Conservation (phyloP, 192 early-diverging fungal species). For the Coemansia sp. region DNA sequence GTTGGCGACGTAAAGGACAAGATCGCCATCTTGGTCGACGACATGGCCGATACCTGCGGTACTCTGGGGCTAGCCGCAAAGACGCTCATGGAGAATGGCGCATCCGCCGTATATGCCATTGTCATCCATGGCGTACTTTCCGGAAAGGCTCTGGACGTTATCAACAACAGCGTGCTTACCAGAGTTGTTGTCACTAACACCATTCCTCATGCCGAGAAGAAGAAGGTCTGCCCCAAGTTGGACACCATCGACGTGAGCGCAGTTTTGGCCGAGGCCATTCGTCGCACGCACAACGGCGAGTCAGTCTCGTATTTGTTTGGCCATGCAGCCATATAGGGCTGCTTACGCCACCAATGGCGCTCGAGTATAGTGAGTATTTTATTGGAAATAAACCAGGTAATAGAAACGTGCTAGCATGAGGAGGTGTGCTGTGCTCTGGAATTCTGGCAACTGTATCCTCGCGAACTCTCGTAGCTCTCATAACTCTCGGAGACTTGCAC, state of each 20-base stretch:
- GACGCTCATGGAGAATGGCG: slow-evolving; percentile 88
- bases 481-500: too few relatives aligned
- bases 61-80: slow-evolving; percentile 90
- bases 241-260: slow-evolving; percentile 82
- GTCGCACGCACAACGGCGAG: slow-evolving; percentile 73
- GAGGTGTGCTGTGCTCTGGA: too few relatives aligned
- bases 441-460: too few relatives aligned
- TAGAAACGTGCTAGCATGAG: too few relatives aligned
- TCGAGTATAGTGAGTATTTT: too few relatives aligned
- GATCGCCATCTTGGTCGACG: slow-evolving; percentile 94
- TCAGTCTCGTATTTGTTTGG: slow-evolving; percentile 68
- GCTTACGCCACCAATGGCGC: too few relatives aligned
- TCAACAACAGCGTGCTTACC: slow-evolving; percentile 74
- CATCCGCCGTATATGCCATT: slow-evolving; percentile 91
- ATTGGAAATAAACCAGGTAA: background rate
- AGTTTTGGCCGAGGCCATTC: slow-evolving; percentile 77
- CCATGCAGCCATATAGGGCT: slow-evolving; percentile 33
- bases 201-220: slow-evolving; percentile 82
- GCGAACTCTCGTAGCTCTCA: too few relatives aligned
- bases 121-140: slow-evolving; percentile 95
- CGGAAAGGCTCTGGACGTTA: slow-evolving; percentile 90
- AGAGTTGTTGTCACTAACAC: slow-evolving; percentile 84
- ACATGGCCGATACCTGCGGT: slow-evolving; percentile 97
- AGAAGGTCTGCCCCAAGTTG: slow-evolving; percentile 74
- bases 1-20: slow-evolving; percentile 93